Evolutionary conservation across 148 eudicot genomes (phyloP).

Genomic region (Camellia lanceoleosa): DNA sequence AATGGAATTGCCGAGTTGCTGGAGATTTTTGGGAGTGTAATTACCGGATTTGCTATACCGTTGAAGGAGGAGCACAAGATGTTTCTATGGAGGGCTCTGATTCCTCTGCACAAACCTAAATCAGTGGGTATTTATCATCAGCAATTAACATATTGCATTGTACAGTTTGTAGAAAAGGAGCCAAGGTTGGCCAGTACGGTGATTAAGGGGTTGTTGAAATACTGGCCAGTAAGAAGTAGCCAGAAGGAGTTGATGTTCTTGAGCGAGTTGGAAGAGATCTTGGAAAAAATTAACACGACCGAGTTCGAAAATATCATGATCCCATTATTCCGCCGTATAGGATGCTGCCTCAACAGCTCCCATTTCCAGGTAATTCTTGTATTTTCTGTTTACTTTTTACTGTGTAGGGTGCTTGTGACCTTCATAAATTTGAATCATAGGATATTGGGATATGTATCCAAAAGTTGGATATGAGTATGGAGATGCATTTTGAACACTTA

Average conservation of each 20-base stretch:
- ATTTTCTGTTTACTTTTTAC: background rate
- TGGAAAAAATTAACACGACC: slow-evolving; percentile 36
- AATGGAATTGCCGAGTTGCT: slow-evolving; percentile 54
- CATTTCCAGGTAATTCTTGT: slow-evolving; percentile 50
- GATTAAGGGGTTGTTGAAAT: slow-evolving; percentile 42
- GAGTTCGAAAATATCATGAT: slow-evolving; percentile 55
- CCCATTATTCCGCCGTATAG: slow-evolving; percentile 41
- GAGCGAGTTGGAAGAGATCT: slow-evolving; percentile 50
- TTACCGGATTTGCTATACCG: slow-evolving; percentile 53
- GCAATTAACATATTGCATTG: slow-evolving; percentile 45
- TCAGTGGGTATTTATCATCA: slow-evolving; percentile 47
- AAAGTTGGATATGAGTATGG: too few relatives aligned
- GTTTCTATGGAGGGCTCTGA: slow-evolving; percentile 36
- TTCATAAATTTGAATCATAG: too few relatives aligned
- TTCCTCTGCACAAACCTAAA: slow-evolving; percentile 59
- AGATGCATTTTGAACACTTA: too few relatives aligned
- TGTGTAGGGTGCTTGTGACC: too few relatives aligned
- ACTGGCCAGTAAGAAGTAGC: slow-evolving; percentile 50
- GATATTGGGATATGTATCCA: too few relatives aligned
- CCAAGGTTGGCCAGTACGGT: slow-evolving; percentile 41
- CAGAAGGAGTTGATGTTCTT: slow-evolving; percentile 57
- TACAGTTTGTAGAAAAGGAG: slow-evolving; percentile 51
- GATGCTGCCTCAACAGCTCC: slow-evolving; percentile 46
- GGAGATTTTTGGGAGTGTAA: slow-evolving; percentile 57
- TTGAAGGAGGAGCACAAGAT: slow-evolving; percentile 56